phyloP scores from a whole-genome alignment of 1,284 basidiomycete genomes.

The Melampsora occidentalis region DNA sequence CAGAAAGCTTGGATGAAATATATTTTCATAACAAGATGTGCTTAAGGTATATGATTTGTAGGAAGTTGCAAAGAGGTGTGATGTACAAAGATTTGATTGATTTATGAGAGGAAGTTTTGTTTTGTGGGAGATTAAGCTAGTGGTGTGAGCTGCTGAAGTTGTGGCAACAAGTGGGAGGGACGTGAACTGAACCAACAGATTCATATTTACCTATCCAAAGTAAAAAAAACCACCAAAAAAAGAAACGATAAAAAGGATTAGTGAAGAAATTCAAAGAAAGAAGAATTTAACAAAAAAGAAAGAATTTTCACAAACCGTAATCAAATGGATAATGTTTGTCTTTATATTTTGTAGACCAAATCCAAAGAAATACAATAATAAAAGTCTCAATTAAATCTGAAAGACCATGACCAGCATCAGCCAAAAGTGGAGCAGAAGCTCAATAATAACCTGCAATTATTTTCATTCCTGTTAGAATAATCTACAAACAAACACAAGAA shows the following conservation, averaged over 20 bases:
- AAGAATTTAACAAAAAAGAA: too few species aligned
- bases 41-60: too few species aligned
- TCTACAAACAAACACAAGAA: slow-evolving; percentile 4
- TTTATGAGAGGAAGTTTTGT: too few species aligned
- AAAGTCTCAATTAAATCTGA: slow-evolving; percentile 84
- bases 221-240: background rate
- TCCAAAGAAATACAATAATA: slow-evolving; percentile 88
- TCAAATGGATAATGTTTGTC: slow-evolving; percentile 75
- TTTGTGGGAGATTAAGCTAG: too few species aligned
- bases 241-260: background rate
- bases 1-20: too few species aligned
- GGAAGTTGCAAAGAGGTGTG: too few species aligned
- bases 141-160: too few species aligned
- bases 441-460: slow-evolving; percentile 49
- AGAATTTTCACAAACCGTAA: slow-evolving; percentile 55
- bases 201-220: slow-evolving; percentile 72
- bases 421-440: slow-evolving; percentile 84
- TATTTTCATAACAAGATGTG: too few species aligned
- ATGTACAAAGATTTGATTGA: too few species aligned
- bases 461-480: slow-evolving; percentile 37
- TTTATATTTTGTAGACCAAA: slow-evolving; percentile 74
- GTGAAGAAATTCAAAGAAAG: too few species aligned
- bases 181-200: slow-evolving; percentile 69
- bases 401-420: slow-evolving; percentile 91
- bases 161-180: too few species aligned